Percentiles rank a stretch among this genome's conserved stretches.
These are phyloP conservation scores for Exophiala oligosperma DNA, from an alignment of 2,329 filamentous ascomycete genomes.

Conservation along the genomic window DNA sequence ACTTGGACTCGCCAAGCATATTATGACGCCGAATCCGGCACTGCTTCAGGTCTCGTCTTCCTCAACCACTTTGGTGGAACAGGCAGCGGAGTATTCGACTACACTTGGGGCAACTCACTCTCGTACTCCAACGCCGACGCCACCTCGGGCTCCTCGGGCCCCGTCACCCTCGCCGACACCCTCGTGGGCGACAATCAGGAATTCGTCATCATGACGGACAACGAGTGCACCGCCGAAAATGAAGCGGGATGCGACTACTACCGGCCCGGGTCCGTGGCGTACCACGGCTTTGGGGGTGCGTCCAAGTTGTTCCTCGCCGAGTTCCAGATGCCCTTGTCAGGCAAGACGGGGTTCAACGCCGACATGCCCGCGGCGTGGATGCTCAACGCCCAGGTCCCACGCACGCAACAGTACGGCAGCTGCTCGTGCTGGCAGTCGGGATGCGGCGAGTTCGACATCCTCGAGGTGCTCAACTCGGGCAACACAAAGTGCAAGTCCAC, in stretches of 20 bases:
- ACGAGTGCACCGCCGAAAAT: slow-evolving; percentile 44
- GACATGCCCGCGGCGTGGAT: slow-evolving; percentile 77
- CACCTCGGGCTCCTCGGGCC: slow-evolving; percentile 46
- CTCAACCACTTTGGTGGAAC: slow-evolving; percentile 59
- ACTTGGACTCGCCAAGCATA: slow-evolving; percentile 49
- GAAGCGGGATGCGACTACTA: slow-evolving; percentile 47
- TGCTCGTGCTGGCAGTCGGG: slow-evolving; percentile 72
- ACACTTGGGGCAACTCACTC: slow-evolving; percentile 57
- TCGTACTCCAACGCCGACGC: slow-evolving; percentile 54
- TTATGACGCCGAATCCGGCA: slow-evolving; percentile 46
- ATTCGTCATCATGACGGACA: slow-evolving; percentile 53
- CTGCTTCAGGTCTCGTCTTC: slow-evolving; percentile 57
- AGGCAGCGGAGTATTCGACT: slow-evolving; percentile 56
- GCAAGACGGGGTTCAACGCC: slow-evolving; percentile 50
- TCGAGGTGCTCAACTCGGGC: slow-evolving; percentile 67
- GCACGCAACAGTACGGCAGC: slow-evolving; percentile 66
- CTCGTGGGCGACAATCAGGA: slow-evolving; percentile 52
- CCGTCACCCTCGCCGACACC: slow-evolving; percentile 52
- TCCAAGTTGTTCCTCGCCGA: slow-evolving; percentile 73
- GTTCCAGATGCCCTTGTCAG: slow-evolving; percentile 69
- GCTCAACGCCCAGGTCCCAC: slow-evolving; percentile 71
- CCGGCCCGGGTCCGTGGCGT: slow-evolving; percentile 51
- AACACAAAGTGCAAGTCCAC: slow-evolving; percentile 69
- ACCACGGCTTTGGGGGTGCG: slow-evolving; percentile 68
- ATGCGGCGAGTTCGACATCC: slow-evolving; percentile 75